phyloP scores from a whole-genome alignment of 129 eudicot species.

The Solidago caesia region DNA sequence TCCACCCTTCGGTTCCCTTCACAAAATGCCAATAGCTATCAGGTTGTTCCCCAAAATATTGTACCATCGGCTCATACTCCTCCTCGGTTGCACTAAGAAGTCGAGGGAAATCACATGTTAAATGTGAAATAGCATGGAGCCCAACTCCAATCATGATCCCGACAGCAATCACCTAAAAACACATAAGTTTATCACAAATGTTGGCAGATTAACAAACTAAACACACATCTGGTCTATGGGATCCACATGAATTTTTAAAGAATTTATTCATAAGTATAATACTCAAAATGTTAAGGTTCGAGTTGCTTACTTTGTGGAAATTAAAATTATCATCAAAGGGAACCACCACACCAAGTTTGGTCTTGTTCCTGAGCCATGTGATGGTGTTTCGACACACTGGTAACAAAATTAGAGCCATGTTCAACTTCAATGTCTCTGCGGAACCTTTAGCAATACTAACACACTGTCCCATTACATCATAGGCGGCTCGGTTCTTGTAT shows the following conservation, averaged over 20 bases:
- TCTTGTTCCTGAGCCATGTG: conserved; percentile 79
- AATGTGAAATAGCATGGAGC: conserved; percentile 49
- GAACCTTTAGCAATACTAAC: conserved; percentile 73
- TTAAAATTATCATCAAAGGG: conserved; percentile 79
- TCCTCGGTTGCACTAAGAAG: conserved; percentile 45
- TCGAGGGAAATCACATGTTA: conserved; percentile 59
- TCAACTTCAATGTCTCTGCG: conserved; percentile 76
- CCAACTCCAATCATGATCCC: conserved; percentile 47
- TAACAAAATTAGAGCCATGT: conserved; percentile 71
- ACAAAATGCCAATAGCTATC: conserved; percentile 47
- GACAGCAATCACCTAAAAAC: conserved; percentile 39
- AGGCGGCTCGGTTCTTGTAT: conserved; percentile 45
- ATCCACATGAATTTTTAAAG: neutral
- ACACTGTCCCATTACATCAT: conserved; percentile 60
- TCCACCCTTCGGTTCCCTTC: conserved; percentile 49
- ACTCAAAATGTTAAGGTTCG: neutral
- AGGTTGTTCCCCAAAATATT: conserved; percentile 45
- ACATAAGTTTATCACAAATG: neutral
- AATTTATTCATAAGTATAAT: neutral
- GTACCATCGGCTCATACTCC: conserved; percentile 44
- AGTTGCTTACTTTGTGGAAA: conserved; percentile 64
- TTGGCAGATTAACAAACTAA: neutral
- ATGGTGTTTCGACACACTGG: conserved; percentile 76
- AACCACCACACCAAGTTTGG: conserved; percentile 47
- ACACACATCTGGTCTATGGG: neutral